A percentile compares a stretch with the other conserved stretches of the same genome.
phyloP scores from a whole-genome alignment of 495 filamentous ascomycete species.

The Pseudotulostoma volvatum region DNA sequence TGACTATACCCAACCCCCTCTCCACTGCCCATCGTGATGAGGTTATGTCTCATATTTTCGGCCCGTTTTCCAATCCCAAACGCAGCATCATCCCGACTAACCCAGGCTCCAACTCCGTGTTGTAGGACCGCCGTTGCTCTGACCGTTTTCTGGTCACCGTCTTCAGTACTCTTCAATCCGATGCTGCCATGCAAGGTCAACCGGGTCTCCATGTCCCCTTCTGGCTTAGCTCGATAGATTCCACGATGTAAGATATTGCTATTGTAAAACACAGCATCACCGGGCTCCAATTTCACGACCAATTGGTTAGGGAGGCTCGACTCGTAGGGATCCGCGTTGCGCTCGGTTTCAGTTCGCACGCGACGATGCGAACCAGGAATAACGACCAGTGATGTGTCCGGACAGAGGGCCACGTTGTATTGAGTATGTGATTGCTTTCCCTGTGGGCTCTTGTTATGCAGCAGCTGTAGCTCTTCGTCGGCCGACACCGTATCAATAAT shows the following conservation, averaged over 20 bases:
- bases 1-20: slow-evolving; percentile 44
- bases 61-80: slow-evolving; percentile 38
- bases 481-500: slow-evolving; percentile 39
- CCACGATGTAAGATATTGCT: slow-evolving; percentile 77
- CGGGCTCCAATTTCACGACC: slow-evolving; percentile 45
- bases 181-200: slow-evolving; percentile 74
- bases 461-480: slow-evolving; percentile 36
- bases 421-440: slow-evolving; percentile 48
- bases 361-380: slow-evolving; percentile 55
- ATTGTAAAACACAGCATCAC: slow-evolving; percentile 72
- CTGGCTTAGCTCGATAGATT: slow-evolving; percentile 38
- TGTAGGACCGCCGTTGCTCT: slow-evolving; percentile 69
- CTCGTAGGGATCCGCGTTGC: slow-evolving; percentile 43
- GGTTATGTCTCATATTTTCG: slow-evolving; percentile 33
- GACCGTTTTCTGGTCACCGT: slow-evolving; percentile 20
- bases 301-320: slow-evolving; percentile 39
- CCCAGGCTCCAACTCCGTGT: slow-evolving; percentile 69
- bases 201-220: slow-evolving; percentile 36
- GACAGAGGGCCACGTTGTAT: slow-evolving; percentile 60
- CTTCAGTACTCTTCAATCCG: slow-evolving; percentile 33
- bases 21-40: slow-evolving; percentile 44
- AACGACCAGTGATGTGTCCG: slow-evolving; percentile 49
- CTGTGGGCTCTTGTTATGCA: slow-evolving; percentile 25
- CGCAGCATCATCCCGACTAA: slow-evolving; percentile 32
- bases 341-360: slow-evolving; percentile 47